Conservation (phyloP, 352 stramenopile species). For the Phytophthora tentaculata region DNA sequence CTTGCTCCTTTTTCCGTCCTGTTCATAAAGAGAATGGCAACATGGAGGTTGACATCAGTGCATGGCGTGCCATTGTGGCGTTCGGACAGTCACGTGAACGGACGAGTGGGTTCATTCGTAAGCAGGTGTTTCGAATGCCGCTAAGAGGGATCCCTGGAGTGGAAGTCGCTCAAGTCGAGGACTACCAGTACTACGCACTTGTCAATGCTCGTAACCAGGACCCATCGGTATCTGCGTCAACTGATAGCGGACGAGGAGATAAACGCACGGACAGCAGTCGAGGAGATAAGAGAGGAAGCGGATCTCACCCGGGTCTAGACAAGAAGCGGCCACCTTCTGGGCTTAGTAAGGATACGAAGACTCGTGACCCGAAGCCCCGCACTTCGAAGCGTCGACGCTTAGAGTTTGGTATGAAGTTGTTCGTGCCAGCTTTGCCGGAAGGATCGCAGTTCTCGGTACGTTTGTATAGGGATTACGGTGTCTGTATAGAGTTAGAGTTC, state of each 20-base stretch:
- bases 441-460: conserved; percentile 66
- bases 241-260: conserved; percentile 5
- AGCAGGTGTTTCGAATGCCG: conserved; percentile 67
- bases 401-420: conserved; percentile 78
- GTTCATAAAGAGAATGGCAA: conserved; percentile 46
- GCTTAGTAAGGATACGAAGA: conserved; percentile 26
- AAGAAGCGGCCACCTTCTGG: conserved; percentile 32
- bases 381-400: conserved; percentile 35
- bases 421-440: conserved; percentile 51
- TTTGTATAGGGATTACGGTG: conserved; percentile 6
- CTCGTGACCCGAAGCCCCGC: conserved; percentile 13
- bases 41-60: conserved; percentile 70
- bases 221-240: background rate
- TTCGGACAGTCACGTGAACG: conserved; percentile 17
- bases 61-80: conserved; percentile 42
- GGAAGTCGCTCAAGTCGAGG: conserved; percentile 52
- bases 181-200: conserved; percentile 71
- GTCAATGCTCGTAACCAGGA: conserved; percentile 21
- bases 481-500: background rate
- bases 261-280: conserved; percentile 12
- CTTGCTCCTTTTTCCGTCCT: conserved; percentile 56
- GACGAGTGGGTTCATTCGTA: conserved; percentile 44
- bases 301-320: conserved; percentile 23
- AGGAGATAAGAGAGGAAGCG: conserved; percentile 25
- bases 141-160: conserved; percentile 52